Conservation (phyloP, 2,329 filamentous ascomycete genomes). For the Calonectria honghensis region DNA sequence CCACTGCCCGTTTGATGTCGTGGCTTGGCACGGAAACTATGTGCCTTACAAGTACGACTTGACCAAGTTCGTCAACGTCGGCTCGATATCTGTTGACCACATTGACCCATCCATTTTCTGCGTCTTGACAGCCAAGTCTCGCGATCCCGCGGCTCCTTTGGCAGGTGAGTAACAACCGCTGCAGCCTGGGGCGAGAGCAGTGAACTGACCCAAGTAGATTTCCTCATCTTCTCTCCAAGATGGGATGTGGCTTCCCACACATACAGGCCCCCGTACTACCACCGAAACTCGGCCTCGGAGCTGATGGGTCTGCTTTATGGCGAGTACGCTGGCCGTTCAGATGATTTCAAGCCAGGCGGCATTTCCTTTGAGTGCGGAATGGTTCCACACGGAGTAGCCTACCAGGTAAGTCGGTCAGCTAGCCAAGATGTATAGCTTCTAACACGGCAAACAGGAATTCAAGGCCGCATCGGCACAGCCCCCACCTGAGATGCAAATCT, state of each 20-base stretch:
- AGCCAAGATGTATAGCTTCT: background rate
- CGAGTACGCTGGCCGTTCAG: slow-evolving; percentile 53
- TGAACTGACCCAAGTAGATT: slow-evolving; percentile 64
- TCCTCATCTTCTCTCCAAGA: slow-evolving; percentile 79
- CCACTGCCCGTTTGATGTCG: slow-evolving; percentile 81
- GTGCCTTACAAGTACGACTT: slow-evolving; percentile 75
- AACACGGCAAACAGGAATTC: slow-evolving; percentile 39
- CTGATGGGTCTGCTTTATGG: slow-evolving; percentile 72
- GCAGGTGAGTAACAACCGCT: slow-evolving; percentile 53
- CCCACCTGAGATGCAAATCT: slow-evolving; percentile 48
- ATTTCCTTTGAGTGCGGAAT: slow-evolving; percentile 45
- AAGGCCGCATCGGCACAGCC: slow-evolving; percentile 49
- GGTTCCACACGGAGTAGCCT: slow-evolving; percentile 46
- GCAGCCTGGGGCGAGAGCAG: no score
- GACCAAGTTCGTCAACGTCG: slow-evolving; percentile 75
- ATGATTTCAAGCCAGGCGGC: slow-evolving; percentile 44
- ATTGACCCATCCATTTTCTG: slow-evolving; percentile 80
- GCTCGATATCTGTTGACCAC: slow-evolving; percentile 68
- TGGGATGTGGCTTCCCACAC: slow-evolving; percentile 78
- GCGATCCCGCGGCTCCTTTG: slow-evolving; percentile 71
- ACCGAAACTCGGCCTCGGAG: slow-evolving; percentile 75
- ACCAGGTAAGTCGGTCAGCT: slow-evolving; percentile 31
- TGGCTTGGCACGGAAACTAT: slow-evolving; percentile 82
- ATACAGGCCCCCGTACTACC: slow-evolving; percentile 80
- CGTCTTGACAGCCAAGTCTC: slow-evolving; percentile 76